Evolutionary conservation across 169 alveolate species (phyloP).

Genomic region (Plasmodium cynomolgi): DNA sequence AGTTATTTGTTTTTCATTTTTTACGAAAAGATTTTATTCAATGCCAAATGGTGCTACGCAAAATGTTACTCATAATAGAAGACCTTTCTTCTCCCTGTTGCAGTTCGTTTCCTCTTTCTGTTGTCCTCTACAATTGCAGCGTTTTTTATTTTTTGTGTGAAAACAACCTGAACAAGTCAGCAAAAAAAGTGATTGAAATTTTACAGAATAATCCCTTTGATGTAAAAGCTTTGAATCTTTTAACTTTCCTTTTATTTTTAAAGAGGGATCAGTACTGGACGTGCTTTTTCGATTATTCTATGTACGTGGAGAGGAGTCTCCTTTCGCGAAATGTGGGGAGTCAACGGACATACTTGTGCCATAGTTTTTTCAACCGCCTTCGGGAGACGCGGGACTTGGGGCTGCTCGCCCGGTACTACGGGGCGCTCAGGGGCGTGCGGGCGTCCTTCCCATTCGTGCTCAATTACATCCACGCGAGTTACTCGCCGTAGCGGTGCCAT

Average conservation of each 20-base stretch:
- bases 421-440: not conserved
- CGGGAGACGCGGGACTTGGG: not conserved
- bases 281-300: constrained; percentile 51
- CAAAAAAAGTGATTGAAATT: constrained; percentile 16
- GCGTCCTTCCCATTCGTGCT: not conserved
- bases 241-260: constrained; percentile 21
- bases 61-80: not conserved
- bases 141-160: constrained; percentile 22
- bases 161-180: constrained; percentile 31
- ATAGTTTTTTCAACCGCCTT: constrained; percentile 3
- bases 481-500: not conserved
- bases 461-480: constrained; percentile 19
- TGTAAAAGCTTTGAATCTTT: constrained; percentile 21
- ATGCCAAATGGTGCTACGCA: constrained; percentile 17
- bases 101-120: not conserved
- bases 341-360: constrained; percentile 5
- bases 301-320: constrained; percentile 15
- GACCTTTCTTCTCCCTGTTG: not conserved
- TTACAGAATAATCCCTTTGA: constrained; percentile 42
- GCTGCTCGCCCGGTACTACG: constrained; percentile 8
- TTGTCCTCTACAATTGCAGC: constrained; percentile 23
- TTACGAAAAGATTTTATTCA: constrained; percentile 22
- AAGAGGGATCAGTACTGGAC: constrained; percentile 38
- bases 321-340: not conserved
- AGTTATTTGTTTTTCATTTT: constrained; percentile 37